Base-by-base conservation (phyloP, 768 basidiomycete species). In the Leucosporidium yakuticum region DNA sequence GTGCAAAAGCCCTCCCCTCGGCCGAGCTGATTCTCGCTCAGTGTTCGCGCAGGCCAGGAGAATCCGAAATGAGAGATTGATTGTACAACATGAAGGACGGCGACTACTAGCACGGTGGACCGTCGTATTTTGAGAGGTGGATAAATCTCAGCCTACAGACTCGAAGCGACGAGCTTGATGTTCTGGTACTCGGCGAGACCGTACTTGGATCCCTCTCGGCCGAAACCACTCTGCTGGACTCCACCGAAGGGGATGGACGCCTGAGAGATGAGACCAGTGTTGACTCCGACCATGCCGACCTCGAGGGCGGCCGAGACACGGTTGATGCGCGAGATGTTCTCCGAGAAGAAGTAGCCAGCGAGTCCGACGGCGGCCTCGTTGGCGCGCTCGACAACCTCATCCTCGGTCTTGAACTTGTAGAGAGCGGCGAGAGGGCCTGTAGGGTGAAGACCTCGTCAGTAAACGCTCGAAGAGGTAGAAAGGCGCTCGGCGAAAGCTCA, bases 241-340 rank as follows among this genome's bases (percentile, higher is more conserved):
- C 76, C 76, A 20, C 92, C 93, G 74, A 96, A 95, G 34, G 92
- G 91, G 80, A 91, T 86, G 25, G 81, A 82, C 39, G 87, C 87
- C 77, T 87, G 85, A 65, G 87, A 88, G 76, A 94, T 84, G 66
- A 87, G 55, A 7, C 88, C 88, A 1, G 89, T 89, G 78, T 93
- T 93, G 58, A 84, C 32, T 31, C 60, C 47, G n/a, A 62, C 61
- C 66, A 69, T 69, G 4, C 64, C 63, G 9, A 94, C 91, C 79
- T 98, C 90, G 29, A 97, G 81, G 73, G 83, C 88, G 82, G 96
- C 95, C 27, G 92, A 91, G 25, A 98, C 92, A 55, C 95, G 84
- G 90, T 90, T 96, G 54, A 90, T 87, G 53, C 95, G 80, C 7
- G 91, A 90, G 11, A 95, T 82, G 76, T 97, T 93, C 34, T 85